Evolutionary conservation across 2,329 filamentous ascomycete species (phyloP).

Genomic region (Scytalidium sp.): DNA sequence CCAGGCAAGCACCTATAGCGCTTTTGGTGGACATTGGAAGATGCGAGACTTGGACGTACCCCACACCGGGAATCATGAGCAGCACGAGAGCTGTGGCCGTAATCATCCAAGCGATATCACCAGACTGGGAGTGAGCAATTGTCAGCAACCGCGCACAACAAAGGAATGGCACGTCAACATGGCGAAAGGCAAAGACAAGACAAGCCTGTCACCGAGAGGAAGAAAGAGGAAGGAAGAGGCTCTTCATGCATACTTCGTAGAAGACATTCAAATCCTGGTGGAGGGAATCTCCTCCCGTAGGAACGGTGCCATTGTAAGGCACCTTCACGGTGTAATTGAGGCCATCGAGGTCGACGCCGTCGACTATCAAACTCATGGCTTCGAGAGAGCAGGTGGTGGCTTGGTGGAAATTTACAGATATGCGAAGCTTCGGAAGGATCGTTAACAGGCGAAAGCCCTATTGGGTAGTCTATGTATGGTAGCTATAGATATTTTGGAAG

Average conservation of each 20-base stretch:
- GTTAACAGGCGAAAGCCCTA: no score
- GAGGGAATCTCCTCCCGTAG: slow-evolving; percentile 59
- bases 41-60: slow-evolving; percentile 40
- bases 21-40: slow-evolving; percentile 10
- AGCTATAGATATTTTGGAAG: neutral
- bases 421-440: no score
- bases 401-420: neutral
- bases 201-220: slow-evolving; percentile 65
- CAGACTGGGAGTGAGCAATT: slow-evolving; percentile 48
- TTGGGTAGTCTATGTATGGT: no score
- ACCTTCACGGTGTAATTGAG: slow-evolving; percentile 39
- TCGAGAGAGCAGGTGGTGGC: neutral
- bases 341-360: slow-evolving; percentile 39
- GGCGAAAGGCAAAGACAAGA: no score
- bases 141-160: slow-evolving; percentile 32
- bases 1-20: no score
- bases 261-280: slow-evolving; percentile 74
- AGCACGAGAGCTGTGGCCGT: slow-evolving; percentile 78
- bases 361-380: slow-evolving; percentile 22
- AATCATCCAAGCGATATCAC: slow-evolving; percentile 84
- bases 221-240: neutral
- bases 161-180: no score
- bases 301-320: slow-evolving; percentile 51
- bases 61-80: slow-evolving; percentile 91
- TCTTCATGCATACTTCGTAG: slow-evolving; percentile 60